Base-by-base conservation (phyloP, 768 basidiomycete genomes). In the Paxillus rubicundulus region DNA sequence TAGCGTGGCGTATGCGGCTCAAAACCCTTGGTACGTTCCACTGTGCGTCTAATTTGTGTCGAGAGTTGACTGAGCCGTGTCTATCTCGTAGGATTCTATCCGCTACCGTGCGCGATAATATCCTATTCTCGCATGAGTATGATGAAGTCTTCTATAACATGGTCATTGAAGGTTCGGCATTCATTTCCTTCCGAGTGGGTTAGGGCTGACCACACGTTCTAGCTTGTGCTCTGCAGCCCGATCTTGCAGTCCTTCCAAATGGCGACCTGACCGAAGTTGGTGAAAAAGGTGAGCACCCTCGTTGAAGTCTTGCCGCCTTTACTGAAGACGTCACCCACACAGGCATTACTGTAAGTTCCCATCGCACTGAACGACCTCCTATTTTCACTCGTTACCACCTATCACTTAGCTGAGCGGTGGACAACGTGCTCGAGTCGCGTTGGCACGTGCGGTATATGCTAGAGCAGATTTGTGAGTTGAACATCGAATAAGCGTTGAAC, bases 371-470 rank as follows among this genome's bases (percentile, higher is more conserved):
- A 37, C 46, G 16, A 53, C 38, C 34, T 51, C 10, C 37, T 61
- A 3, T 60, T 58, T 52, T 55, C 37, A 59, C 20, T 6, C 33
- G 33, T 33, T 12, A 33, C 12, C 33, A 5, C 33, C 33, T 60
- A 5, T 16, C 32, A 47, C 34, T 40, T 50, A 89, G 84, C 66
- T 91, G 53, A 88, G 86, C 58, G 91, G 92, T 34, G 92, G 92
- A 0, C 89, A 94, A 65, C 82, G 88, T 14, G 89, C 92, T 47
- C 83, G 92, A 27, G 78, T 95, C 7, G 81, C 87, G 13, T 74
- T 97, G 9, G 96, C 96, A 6, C 77, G 94, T 28, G 92, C 91
- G 2, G 89, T 96, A 0, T 98, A 98, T 69, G 85, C 92, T 3
- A 80, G 94, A 41, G 92, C 94, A 1, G 95, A 98, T 67, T 67